phyloP scores from a whole-genome alignment of 192 early-diverging fungal genomes.

The Mortierella antarctica region DNA sequence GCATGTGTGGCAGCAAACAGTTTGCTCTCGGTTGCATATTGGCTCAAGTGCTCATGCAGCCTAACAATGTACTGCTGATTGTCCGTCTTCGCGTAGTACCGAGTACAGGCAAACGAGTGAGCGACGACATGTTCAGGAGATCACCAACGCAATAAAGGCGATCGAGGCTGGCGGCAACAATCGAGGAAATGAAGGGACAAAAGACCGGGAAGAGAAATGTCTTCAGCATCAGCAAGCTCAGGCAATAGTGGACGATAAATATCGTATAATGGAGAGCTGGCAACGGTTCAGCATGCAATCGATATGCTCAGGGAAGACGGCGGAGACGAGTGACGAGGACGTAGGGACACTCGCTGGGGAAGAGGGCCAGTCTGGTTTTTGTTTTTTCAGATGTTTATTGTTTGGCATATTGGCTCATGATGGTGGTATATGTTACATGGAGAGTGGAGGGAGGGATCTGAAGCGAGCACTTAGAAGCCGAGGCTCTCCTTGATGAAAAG shows the following conservation, averaged over 20 bases:
- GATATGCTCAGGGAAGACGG: conserved; percentile 52
- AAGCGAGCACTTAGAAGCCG: conserved; percentile 21
- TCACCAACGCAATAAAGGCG: conserved; percentile 30
- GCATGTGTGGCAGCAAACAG: neutral
- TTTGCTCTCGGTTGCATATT: neutral
- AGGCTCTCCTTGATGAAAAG: conserved; percentile 47
- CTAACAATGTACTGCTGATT: too few species aligned
- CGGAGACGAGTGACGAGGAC: conserved; percentile 16
- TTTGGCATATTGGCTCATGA: neutral
- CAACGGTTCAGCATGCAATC: conserved; percentile 60
- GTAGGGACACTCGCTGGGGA: neutral
- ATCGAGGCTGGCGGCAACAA: conserved; percentile 32
- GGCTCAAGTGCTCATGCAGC: too few species aligned
- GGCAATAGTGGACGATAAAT: conserved; percentile 53
- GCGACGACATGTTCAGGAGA: conserved; percentile 56
- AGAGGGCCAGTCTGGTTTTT: neutral
- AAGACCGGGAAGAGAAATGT: neutral
- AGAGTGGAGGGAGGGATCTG: neutral
- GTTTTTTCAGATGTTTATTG: neutral
- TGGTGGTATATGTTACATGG: neutral
- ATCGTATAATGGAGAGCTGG: conserved; percentile 39
- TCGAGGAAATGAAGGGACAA: conserved; percentile 51
- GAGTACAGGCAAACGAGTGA: conserved; percentile 54
- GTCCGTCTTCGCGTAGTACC: conserved; percentile 46
- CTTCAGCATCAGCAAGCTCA: neutral